Evolutionary conservation across 2,329 filamentous ascomycete genomes (phyloP).

Genomic region (Fusarium torulosum): DNA sequence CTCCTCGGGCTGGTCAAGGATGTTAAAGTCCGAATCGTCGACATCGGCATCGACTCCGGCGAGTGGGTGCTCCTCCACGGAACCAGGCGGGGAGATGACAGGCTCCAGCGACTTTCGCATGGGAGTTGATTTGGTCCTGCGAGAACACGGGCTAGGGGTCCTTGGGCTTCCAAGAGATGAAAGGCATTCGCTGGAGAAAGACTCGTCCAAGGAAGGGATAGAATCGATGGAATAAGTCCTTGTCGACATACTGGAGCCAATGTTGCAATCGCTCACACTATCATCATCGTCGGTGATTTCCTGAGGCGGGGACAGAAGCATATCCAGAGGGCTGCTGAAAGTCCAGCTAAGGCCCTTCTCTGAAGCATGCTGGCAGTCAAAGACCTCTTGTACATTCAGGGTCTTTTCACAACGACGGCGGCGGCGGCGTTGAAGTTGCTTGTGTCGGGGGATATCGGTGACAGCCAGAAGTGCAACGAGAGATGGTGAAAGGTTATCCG

Average conservation of each 20-base stretch:
- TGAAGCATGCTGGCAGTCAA: constrained; percentile 65
- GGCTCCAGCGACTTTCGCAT: constrained; percentile 66
- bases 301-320: constrained; percentile 72
- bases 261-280: constrained; percentile 65
- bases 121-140: constrained; percentile 54
- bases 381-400: constrained; percentile 68
- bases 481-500: constrained; percentile 68
- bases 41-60: constrained; percentile 50
- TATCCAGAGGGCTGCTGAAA: constrained; percentile 67
- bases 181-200: constrained; percentile 62
- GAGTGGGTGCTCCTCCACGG: constrained; percentile 65
- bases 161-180: constrained; percentile 64
- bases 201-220: constrained; percentile 70
- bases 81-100: constrained; percentile 67
- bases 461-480: constrained; percentile 72
- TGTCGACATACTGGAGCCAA: constrained; percentile 65
- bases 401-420: constrained; percentile 47
- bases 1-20: constrained; percentile 57
- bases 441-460: constrained; percentile 69
- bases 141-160: constrained; percentile 53
- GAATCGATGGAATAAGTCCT: constrained; percentile 71
- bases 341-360: constrained; percentile 70
- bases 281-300: constrained; percentile 64
- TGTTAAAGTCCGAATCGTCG: constrained; percentile 63
- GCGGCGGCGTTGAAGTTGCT: constrained; percentile 53